These are phyloP conservation scores for Solanum virginianum DNA, from an alignment of 257 asterid species.

Conservation along the genomic window DNA sequence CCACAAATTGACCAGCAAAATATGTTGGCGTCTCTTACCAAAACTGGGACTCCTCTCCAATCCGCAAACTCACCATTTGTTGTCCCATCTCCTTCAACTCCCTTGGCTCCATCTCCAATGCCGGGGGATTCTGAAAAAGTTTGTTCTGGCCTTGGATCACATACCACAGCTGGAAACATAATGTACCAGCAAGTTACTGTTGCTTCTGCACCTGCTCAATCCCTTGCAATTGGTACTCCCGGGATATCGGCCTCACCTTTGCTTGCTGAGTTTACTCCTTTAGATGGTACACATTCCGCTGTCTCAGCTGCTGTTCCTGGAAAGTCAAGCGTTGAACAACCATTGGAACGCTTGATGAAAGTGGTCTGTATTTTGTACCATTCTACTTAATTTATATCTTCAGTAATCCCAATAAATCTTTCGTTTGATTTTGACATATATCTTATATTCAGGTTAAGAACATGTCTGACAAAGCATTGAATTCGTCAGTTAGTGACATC, in stretches of 20 bases:
- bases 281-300: slow-evolving; percentile 70
- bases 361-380: slow-evolving; percentile 33
- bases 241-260: slow-evolving; percentile 97
- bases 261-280: slow-evolving; percentile 75
- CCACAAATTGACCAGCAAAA: slow-evolving; percentile 83
- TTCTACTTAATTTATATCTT: neutral
- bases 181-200: slow-evolving; percentile 41
- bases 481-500: slow-evolving; percentile 73
- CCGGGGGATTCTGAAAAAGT: slow-evolving; percentile 81
- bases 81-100: slow-evolving; percentile 82
- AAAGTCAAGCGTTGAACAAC: slow-evolving; percentile 59
- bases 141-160: slow-evolving; percentile 44
- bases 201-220: slow-evolving; percentile 56
- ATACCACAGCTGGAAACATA: slow-evolving; percentile 50
- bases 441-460: slow-evolving; percentile 50
- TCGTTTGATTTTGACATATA: neutral
- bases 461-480: slow-evolving; percentile 50
- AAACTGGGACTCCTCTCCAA: slow-evolving; percentile 79
- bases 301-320: slow-evolving; percentile 47
- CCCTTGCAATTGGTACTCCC: slow-evolving; percentile 91
- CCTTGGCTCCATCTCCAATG: slow-evolving; percentile 88
- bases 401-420: neutral
- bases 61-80: slow-evolving; percentile 77
- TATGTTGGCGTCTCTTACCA: slow-evolving; percentile 42
- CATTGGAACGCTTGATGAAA: slow-evolving; percentile 71